Conservation (phyloP, 192 early-diverging fungal species). For the Physocladia obscura region DNA sequence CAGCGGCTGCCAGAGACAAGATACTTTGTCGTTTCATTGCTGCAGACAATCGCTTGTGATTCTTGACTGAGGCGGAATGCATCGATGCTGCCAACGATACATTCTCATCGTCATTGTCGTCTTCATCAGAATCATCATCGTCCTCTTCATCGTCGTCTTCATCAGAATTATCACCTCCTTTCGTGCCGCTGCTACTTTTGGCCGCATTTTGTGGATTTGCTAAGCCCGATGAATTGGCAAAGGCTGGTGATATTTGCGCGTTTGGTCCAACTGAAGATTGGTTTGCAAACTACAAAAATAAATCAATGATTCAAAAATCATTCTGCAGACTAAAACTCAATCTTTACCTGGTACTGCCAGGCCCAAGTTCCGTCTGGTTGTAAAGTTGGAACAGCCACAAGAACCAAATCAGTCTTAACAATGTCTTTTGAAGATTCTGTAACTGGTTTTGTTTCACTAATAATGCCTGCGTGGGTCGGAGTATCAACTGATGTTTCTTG, state of each 20-base stretch:
- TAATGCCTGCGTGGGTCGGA: neutral
- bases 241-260: neutral
- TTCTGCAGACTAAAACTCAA: neutral
- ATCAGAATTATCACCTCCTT: neutral
- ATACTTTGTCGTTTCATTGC: neutral
- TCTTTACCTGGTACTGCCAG: slow-evolving; percentile 22
- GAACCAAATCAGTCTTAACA: slow-evolving; percentile 26
- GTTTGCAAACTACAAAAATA: slow-evolving; percentile 18
- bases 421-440: neutral
- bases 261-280: slow-evolving; percentile 16
- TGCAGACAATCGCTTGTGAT: neutral
- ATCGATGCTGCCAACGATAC: slow-evolving; percentile 16
- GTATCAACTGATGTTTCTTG: neutral
- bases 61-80: slow-evolving; percentile 8
- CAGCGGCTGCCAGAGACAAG: neutral
- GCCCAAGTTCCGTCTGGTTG: slow-evolving; percentile 30
- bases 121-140: slow-evolving; percentile 2
- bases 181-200: neutral
- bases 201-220: neutral
- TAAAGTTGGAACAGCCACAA: slow-evolving; percentile 20
- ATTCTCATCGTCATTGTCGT: slow-evolving; percentile 7
- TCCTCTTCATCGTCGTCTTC: slow-evolving; percentile 15
- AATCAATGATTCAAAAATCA: neutral
- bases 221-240: neutral
- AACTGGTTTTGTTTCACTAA: neutral